Conservation (phyloP, 2,329 filamentous ascomycete species). For the Monosporascus sp. region DNA sequence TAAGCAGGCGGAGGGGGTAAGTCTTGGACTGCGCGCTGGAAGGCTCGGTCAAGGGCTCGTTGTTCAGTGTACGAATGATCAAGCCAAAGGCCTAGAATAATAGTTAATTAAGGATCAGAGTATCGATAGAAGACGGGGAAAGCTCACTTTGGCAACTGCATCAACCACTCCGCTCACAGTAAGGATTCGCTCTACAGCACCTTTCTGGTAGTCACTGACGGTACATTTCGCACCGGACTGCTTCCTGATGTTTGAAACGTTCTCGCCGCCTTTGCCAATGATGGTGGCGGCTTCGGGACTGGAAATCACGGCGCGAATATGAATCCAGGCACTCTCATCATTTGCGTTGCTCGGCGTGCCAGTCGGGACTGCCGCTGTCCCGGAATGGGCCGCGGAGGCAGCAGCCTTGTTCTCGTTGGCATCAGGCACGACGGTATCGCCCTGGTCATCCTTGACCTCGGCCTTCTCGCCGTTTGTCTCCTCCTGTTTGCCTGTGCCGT, state of each 20-base stretch:
- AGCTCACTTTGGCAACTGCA: constrained; percentile 84
- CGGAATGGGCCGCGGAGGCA: constrained; percentile 32
- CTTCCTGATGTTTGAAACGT: constrained; percentile 93
- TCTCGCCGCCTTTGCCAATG: constrained; percentile 98
- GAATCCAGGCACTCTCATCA: constrained; percentile 94
- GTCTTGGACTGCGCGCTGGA: constrained; percentile 95
- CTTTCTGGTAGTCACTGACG: constrained; percentile 95
- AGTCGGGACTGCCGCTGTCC: constrained; percentile 29
- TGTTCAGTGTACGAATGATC: constrained; percentile 97
- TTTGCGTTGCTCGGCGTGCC: constrained; percentile 50
- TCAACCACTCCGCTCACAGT: constrained; percentile 96
- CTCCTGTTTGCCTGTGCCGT: constrained; percentile 38
- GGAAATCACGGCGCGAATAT: constrained; percentile 93
- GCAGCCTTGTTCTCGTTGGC: constrained; percentile 50
- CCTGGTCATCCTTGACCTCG: constrained; percentile 53
- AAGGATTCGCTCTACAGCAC: constrained; percentile 93
- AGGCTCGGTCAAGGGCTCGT: constrained; percentile 81
- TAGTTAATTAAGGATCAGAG: constrained; percentile 9
- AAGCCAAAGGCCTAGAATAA: constrained; percentile 77
- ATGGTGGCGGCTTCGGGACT: constrained; percentile 96
- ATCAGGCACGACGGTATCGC: constrained; percentile 65
- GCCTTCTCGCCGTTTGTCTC: constrained; percentile 46
- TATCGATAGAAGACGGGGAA: constrained; percentile 3
- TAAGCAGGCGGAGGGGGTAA: constrained; percentile 89
- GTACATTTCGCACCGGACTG: constrained; percentile 97